These are phyloP conservation scores for Leptomonas seymouri DNA, from an alignment of 208 protist genomes.

Conservation along the genomic window DNA sequence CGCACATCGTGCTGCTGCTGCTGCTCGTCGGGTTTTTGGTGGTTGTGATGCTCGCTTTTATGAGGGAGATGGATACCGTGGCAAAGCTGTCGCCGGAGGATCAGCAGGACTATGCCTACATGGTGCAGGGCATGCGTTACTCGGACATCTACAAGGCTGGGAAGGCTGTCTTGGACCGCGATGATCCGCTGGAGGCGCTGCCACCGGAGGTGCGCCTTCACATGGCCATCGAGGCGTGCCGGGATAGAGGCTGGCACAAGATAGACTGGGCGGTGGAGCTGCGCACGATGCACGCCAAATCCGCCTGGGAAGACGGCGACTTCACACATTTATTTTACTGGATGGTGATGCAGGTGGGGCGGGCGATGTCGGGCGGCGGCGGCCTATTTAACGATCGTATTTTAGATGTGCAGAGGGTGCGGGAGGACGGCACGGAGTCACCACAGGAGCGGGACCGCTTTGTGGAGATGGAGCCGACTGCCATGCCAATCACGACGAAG, in stretches of 20 bases:
- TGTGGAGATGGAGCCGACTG: conserved; percentile 30
- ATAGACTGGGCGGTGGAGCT: conserved; percentile 69
- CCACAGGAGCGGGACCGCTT: conserved; percentile 20
- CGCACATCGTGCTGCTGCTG: conserved; percentile 24
- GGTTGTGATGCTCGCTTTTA: conserved; percentile 45
- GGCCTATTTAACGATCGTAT: conserved; percentile 55
- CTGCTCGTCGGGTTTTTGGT: conserved; percentile 6
- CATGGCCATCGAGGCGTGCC: conserved; percentile 59
- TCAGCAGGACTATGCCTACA: conserved; percentile 62
- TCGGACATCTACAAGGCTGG: conserved; percentile 59
- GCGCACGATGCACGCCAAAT: conserved; percentile 48
- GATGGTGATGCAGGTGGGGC: conserved; percentile 54
- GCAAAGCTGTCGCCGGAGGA: conserved; percentile 57
- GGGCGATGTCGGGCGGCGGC: conserved; percentile 38
- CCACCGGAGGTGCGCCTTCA: conserved; percentile 56
- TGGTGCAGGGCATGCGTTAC: conserved; percentile 74
- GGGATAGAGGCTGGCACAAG: conserved; percentile 52
- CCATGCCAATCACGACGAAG: conserved; percentile 25
- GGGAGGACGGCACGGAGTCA: conserved; percentile 9
- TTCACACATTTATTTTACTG: conserved; percentile 69
- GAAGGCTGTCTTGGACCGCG: conserved; percentile 51
- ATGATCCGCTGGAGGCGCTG: conserved; percentile 74
- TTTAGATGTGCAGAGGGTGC: conserved; percentile 34
- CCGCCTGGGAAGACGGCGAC: conserved; percentile 51
- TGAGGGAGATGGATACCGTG: conserved; percentile 55